Conservation (phyloP, 1,139 yeast genomes). For the Komagataea norvegica region DNA sequence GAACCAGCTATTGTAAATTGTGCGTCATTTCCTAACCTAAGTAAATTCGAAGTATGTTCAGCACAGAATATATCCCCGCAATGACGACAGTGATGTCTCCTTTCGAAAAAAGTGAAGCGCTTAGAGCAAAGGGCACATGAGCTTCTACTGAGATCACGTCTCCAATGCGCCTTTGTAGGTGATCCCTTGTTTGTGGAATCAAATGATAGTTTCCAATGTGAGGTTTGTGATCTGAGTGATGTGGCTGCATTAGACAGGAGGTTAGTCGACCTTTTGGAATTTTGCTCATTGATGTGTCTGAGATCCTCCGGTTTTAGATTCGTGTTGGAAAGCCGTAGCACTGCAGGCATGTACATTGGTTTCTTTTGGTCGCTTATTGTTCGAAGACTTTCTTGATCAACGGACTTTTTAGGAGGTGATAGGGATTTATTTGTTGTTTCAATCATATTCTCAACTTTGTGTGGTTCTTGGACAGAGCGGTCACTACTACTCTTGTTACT, state of each 20-base stretch:
- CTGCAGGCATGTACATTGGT: conserved; percentile 90
- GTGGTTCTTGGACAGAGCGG: too few relatives aligned
- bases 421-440: not conserved
- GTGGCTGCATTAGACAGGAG: conserved; percentile 20
- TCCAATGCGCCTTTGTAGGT: conserved; percentile 74
- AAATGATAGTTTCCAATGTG: conserved; percentile 24
- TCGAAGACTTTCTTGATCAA: conserved; percentile 28
- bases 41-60: conserved; percentile 44
- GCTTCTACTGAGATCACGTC: conserved; percentile 58
- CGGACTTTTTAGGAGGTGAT: conserved; percentile 6
- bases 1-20: conserved; percentile 71
- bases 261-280: conserved; percentile 18
- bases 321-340: conserved; percentile 54
- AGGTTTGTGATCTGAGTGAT: conserved; percentile 23
- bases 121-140: conserved; percentile 70
- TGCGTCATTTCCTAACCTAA: conserved; percentile 62
- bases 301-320: conserved; percentile 35
- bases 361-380: conserved; percentile 71
- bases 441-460: too few relatives aligned
- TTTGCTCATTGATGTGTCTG: conserved; percentile 23
- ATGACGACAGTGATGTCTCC: conserved; percentile 90
- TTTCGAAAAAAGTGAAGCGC: conserved; percentile 67
- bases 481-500: too few relatives aligned
- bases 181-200: conserved; percentile 7
- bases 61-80: conserved; percentile 92